Conservation (phyloP, 192 early-diverging fungal species). For the Entomortierella chlamydospora region DNA sequence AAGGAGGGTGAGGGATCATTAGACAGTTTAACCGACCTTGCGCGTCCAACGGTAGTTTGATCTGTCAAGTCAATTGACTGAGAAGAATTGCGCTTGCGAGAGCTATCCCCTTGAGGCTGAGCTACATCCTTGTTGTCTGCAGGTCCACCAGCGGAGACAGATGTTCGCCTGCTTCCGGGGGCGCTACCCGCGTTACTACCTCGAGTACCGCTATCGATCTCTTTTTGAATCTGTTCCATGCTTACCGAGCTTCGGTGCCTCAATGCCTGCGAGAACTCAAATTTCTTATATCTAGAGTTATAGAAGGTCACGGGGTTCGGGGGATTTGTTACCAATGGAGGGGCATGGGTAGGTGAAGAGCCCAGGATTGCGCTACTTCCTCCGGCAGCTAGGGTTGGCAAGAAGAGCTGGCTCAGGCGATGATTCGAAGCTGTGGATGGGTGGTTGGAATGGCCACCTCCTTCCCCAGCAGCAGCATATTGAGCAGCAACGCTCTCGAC, state of each 20-base stretch:
- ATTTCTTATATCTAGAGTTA: conserved; percentile 57
- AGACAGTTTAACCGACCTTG: conserved; percentile 5
- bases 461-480: neutral
- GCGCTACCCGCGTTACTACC: neutral
- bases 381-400: neutral
- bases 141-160: neutral
- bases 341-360: conserved; percentile 11
- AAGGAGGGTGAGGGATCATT: neutral
- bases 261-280: conserved; percentile 47
- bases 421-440: conserved; percentile 29
- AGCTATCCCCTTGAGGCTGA: neutral
- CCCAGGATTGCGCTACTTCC: neutral
- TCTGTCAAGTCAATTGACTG: conserved; percentile 8
- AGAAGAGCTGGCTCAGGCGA: conserved; percentile 39
- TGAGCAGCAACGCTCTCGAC: conserved; percentile 20
- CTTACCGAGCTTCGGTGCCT: conserved; percentile 46
- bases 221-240: conserved; percentile 49
- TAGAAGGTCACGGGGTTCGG: conserved; percentile 37
- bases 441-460: conserved; percentile 16
- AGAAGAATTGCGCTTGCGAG: conserved; percentile 11
- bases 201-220: conserved; percentile 2
- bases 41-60: neutral
- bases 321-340: neutral
- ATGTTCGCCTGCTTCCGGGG: conserved; percentile 8
- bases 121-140: neutral